Evolutionary conservation across 2,329 filamentous ascomycete genomes (phyloP).

Genomic region (Fusarium sp.): DNA sequence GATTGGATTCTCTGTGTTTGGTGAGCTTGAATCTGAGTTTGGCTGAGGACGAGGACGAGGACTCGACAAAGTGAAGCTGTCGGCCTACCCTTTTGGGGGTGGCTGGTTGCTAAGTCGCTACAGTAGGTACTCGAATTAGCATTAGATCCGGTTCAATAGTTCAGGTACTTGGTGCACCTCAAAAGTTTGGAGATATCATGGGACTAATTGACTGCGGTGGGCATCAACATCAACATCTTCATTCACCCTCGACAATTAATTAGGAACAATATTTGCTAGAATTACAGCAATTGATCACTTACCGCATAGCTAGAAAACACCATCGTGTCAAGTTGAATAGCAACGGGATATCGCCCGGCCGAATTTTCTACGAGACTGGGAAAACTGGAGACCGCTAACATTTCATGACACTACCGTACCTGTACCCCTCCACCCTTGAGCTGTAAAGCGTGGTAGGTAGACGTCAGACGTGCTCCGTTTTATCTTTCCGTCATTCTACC

Average conservation of each 20-base stretch:
- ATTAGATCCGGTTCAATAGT: neutral
- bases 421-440: conserved; percentile 46
- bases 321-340: neutral
- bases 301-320: neutral
- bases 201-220: neutral
- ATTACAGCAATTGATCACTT: neutral
- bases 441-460: conserved; percentile 15
- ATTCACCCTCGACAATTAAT: neutral
- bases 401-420: conserved; percentile 45
- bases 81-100: conserved; percentile 25
- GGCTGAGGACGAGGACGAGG: neutral
- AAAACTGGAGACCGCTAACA: conserved; percentile 45
- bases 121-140: neutral
- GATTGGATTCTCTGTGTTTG: conserved; percentile 20
- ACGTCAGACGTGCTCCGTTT: conserved; percentile 40
- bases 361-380: conserved; percentile 37
- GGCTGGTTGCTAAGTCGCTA: conserved; percentile 1
- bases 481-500: conserved; percentile 43
- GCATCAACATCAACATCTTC: conserved; percentile 15
- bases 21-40: conserved; percentile 36
- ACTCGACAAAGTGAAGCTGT: conserved; percentile 18
- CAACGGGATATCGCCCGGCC: conserved; percentile 35
- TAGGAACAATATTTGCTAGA: neutral
- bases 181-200: conserved; percentile 3
- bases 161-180: neutral